phyloP scores from a whole-genome alignment of 148 eudicot species.

The Linanthus parryae region DNA sequence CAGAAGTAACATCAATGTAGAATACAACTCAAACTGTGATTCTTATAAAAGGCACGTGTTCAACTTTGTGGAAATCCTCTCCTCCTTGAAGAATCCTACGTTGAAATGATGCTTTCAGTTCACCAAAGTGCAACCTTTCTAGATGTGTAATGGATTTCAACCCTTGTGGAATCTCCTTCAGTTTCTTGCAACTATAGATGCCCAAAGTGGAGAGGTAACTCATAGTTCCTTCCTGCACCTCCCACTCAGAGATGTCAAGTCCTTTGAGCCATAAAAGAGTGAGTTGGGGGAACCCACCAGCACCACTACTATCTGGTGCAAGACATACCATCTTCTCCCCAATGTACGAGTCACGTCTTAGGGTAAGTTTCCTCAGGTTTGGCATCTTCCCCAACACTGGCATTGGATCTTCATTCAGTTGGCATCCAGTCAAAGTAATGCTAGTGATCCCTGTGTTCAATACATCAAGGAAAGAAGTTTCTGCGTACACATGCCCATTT shows the following conservation, averaged over 20 bases:
- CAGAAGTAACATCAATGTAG: too few relatives aligned
- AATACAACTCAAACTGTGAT: too few relatives aligned
- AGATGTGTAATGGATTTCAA: slow-evolving; percentile 8
- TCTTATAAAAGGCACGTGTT: slow-evolving; percentile 8
- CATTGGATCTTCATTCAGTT: background rate
- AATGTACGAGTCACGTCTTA: background rate
- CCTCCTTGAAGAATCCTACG: slow-evolving; percentile 11
- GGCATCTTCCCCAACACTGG: background rate
- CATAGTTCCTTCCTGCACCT: background rate
- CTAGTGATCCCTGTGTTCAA: background rate
- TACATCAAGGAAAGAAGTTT: background rate
- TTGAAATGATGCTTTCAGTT: slow-evolving; percentile 3
- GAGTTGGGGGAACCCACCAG: background rate
- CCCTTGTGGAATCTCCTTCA: slow-evolving; percentile 18
- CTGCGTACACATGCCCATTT: background rate
- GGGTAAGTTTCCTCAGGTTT: background rate
- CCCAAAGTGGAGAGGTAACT: background rate
- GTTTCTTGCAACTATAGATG: background rate
- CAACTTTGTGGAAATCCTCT: slow-evolving; percentile 14
- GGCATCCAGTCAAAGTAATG: background rate
- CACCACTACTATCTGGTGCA: background rate
- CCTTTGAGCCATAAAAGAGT: background rate
- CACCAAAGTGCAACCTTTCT: background rate
- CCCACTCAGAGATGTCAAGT: background rate
- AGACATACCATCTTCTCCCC: background rate